Base-by-base conservation (phyloP, 345 rosid species). In the Pugionium dolabratum region DNA sequence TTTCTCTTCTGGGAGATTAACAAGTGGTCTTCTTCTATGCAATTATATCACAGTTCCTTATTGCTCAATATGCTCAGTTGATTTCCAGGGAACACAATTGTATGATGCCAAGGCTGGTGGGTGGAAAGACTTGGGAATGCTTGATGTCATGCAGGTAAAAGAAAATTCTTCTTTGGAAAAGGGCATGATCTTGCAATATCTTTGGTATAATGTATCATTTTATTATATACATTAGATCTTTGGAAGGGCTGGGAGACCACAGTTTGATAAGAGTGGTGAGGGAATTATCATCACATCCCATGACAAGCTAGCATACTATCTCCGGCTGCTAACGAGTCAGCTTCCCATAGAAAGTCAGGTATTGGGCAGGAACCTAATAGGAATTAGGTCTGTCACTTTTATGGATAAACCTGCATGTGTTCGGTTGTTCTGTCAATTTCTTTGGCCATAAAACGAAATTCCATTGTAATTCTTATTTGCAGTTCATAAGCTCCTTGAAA, bases 341-440 rank as follows among this genome's bases (percentile, higher is more conserved):
- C 98, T 93, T 56, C 98, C 98, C 39, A 90, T 93, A 45, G 97
- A 93, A 85, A 93, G 98, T 80, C 98, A 93, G 97, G 97, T 93
- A 79, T 72, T 7, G 61, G 25, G 51, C 70, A 62, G 31, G 45
- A 45, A 55, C 53, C 47, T 64, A 37, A 57, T 50, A 43, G 48
- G 30, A 51, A 29, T 41, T 57, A 26, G 10, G 42, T 57, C 29
- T 47, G 35, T 36, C 62, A 49, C 51, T 71, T 52, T 70, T 44
- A 54, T 26, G 50, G 32, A 52, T 9, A 25, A 64, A 43, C 28
- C 51, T 60, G 58, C 64, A 39, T 66, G 35, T 59, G 27, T 40
- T n/a, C 18, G 40, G 40, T 34, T 42, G 59, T 44, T 54, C n/a
- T 58, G 46, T 59, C 47, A 44, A 11, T 30, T 33, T 27, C 36